Evolutionary conservation across 108 stramenopile genomes (phyloP).

Genomic region (Pseudonitzschia multistriata): DNA sequence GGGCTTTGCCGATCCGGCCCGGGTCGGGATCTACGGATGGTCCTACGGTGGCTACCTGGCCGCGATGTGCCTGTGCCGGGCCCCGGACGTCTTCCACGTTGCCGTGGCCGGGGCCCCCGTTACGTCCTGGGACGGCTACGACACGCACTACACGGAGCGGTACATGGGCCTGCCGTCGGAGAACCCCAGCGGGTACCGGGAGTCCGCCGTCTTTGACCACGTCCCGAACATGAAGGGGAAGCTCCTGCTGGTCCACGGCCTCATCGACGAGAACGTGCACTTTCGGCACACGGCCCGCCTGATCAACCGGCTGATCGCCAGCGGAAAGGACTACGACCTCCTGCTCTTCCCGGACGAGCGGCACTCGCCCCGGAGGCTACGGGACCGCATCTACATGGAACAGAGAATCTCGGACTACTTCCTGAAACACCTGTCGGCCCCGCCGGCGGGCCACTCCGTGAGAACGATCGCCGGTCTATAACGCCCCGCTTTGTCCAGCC

Average conservation of each 20-base stretch:
- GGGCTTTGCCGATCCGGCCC: constrained; percentile 73
- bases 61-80: constrained; percentile 84
- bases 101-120: constrained; percentile 95
- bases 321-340: constrained; percentile 88
- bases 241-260: constrained; percentile 90
- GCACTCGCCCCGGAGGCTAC: constrained; percentile 84
- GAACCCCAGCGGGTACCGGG: constrained; percentile 74
- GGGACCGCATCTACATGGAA: constrained; percentile 86
- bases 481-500: no score
- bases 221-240: constrained; percentile 78
- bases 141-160: constrained; percentile 95
- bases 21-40: constrained; percentile 95
- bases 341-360: constrained; percentile 92
- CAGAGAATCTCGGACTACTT: constrained; percentile 75
- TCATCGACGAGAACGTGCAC: constrained; percentile 96
- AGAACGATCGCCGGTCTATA: constrained; percentile 37
- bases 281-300: constrained; percentile 92
- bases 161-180: constrained; percentile 88
- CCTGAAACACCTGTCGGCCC: constrained; percentile 30
- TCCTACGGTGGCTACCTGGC: constrained; percentile 94
- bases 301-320: constrained; percentile 83
- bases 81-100: constrained; percentile 81
- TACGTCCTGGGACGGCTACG: constrained; percentile 94
- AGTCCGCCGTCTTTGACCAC: constrained; percentile 70
- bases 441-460: constrained; percentile 1